Base-by-base conservation (phyloP, 768 basidiomycete genomes). In the Pleurotus citrinopileatus region DNA sequence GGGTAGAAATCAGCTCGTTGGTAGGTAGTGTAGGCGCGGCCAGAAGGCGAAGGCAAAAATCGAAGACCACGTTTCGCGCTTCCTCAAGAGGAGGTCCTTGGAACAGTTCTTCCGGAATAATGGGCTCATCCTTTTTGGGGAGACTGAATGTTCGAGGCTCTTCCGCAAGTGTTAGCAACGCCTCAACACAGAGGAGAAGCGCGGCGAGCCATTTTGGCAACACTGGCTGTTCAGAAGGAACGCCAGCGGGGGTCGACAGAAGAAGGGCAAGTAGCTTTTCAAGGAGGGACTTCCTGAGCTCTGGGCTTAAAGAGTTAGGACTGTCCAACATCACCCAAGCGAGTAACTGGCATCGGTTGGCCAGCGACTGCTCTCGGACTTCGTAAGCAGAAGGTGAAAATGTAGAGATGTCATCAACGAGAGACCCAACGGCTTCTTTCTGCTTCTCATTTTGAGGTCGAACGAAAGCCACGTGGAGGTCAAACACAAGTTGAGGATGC, bases 121-220 rank as follows among this genome's bases (percentile, higher is more conserved):
- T 77, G 2, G 79, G 74, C 57, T 91, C 89, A 23, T 78, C 83
- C 60, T 91, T 86, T 59, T 84, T 85, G 1, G 91, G 90, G 5
- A 90, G 62, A 3, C 77, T 68, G 55, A 89, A 81, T 3, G 77
- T 61, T 44, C 79, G 75, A 52, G 94, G 86, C 37, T 88, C 87
- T 46, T 91, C 89, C 1, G 86, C 82, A 17, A 87, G 72, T 15
- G 84, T 84, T 27, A 98, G 78, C 42, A 98, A 71, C 15, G 88
- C 83, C 64, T 99, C 94, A 4, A 86, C 85, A 46, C 95, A 89
- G 10, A 97, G 80, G 10, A 98, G 75, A 61, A 89, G 84, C 1
- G 91, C 80, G 1, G 94, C 85, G 3, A 96, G 79, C 97, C 97
- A 99, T 62, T 82, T 85, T 7, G 96, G 94, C 26, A 81, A 71